Conservation (phyloP, 1,284 basidiomycete species). For the Ceratobasidium sp. region DNA sequence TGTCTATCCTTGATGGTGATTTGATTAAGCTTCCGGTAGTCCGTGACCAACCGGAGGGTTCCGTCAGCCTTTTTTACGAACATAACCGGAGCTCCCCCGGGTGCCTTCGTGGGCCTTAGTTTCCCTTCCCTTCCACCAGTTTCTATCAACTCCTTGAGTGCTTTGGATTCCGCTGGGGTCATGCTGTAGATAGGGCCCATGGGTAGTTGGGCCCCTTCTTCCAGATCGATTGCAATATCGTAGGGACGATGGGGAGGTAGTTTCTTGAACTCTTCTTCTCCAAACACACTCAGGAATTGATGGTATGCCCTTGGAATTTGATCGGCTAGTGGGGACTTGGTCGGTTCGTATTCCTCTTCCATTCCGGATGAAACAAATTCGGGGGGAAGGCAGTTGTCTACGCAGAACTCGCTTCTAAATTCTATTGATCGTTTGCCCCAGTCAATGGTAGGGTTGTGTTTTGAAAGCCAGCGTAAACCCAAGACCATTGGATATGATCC, state of each 20-base stretch:
- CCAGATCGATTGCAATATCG: conserved; percentile 5
- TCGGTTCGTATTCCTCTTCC: no score
- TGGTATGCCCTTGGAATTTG: no score
- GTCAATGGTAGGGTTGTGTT: no score
- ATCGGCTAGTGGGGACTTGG: no score
- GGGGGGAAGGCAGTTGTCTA: no score
- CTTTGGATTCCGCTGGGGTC: background rate
- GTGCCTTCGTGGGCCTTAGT: background rate
- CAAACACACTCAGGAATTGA: conserved; percentile 9
- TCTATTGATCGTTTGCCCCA: no score
- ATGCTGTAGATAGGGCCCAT: background rate
- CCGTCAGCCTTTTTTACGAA: conserved; percentile 40
- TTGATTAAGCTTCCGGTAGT: conserved; percentile 30
- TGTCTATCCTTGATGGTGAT: conserved; percentile 23
- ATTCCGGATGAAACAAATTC: no score
- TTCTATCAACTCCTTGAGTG: background rate
- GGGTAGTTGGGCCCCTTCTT: background rate
- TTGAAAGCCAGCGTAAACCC: no score
- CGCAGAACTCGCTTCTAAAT: no score
- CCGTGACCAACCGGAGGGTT: conserved; percentile 4
- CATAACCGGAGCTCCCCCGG: conserved; percentile 16
- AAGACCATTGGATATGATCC: no score
- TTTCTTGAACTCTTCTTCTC: conserved; percentile 4
- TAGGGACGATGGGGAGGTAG: conserved; percentile 2
- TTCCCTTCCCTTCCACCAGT: background rate